Evolutionary conservation across 371 early-diverging fungal genomes (phyloP).

Genomic region (Mucor racemosus): DNA sequence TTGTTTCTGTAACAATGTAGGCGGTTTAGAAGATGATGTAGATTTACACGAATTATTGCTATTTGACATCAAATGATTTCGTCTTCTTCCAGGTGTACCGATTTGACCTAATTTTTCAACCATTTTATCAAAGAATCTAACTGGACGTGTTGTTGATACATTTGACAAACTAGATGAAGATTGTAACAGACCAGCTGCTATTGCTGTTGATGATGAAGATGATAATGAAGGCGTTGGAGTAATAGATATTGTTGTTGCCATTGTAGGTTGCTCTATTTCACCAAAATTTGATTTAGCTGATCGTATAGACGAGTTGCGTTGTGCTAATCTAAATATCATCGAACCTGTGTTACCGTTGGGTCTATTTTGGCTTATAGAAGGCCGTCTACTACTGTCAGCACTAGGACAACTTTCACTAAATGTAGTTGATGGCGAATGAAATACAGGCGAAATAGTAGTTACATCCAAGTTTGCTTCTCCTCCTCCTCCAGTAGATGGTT

Average conservation of each 20-base stretch:
- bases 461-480: neutral
- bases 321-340: conserved; percentile 22
- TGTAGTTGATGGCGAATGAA: conserved; percentile 3
- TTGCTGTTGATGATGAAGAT: neutral
- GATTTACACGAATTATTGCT: neutral
- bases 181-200: conserved; percentile 17
- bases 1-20: neutral
- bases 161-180: neutral
- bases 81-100: conserved; percentile 16
- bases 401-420: conserved; percentile 8
- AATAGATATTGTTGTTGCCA: too few relatives aligned
- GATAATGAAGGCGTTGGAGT: neutral
- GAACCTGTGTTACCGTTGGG: conserved; percentile 12
- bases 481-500: neutral
- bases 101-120: conserved; percentile 28
- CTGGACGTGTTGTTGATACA: conserved; percentile 4
- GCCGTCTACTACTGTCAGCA: conserved; percentile 10
- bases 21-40: neutral
- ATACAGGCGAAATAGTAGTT: conserved; percentile 3
- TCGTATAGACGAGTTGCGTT: conserved; percentile 5
- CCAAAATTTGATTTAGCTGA: neutral
- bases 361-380: conserved; percentile 3
- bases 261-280: neutral
- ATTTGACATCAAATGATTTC: conserved; percentile 1
- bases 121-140: conserved; percentile 23